Evolutionary conservation across 1,284 basidiomycete genomes (phyloP).

Genomic region (Cryptococcus wingfieldii): DNA sequence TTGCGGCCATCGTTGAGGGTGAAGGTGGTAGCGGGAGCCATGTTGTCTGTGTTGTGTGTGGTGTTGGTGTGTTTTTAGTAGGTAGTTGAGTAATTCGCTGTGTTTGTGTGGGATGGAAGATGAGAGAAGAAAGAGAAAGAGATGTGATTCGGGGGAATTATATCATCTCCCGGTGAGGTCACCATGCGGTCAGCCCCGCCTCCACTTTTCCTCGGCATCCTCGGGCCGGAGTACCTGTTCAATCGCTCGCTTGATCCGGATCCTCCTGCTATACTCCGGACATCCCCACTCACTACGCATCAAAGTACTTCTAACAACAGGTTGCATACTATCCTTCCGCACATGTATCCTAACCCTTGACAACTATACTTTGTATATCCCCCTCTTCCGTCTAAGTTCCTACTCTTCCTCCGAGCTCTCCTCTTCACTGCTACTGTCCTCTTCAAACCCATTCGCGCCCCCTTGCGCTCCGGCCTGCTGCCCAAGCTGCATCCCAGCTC

Average conservation of each 20-base stretch:
- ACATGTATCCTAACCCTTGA: background rate
- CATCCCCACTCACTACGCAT: too few species aligned
- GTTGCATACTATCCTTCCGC: too few species aligned
- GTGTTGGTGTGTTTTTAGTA: slow-evolving; percentile 3
- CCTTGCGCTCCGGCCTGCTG: background rate
- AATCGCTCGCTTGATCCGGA: too few species aligned
- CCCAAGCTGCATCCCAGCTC: slow-evolving; percentile 4
- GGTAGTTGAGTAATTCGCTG: background rate
- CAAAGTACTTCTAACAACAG: too few species aligned
- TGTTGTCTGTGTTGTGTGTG: slow-evolving; percentile 13
- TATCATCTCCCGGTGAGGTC: background rate
- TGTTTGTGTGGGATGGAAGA: background rate
- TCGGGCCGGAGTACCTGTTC: too few species aligned
- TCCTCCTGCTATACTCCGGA: too few species aligned
- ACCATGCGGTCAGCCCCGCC: background rate
- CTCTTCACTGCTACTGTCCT: slow-evolving; percentile 38
- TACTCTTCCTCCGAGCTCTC: slow-evolving; percentile 46
- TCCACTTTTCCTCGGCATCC: background rate
- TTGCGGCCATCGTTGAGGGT: slow-evolving; percentile 46
- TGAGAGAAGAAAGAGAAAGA: slow-evolving; percentile 3
- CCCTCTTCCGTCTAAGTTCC: background rate
- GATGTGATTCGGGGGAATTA: background rate
- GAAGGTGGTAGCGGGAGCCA: slow-evolving; percentile 33
- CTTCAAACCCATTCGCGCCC: slow-evolving; percentile 17
- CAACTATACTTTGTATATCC: background rate